Conservation (phyloP, 2,329 filamentous ascomycete species). For the Alternaria metachromatica region DNA sequence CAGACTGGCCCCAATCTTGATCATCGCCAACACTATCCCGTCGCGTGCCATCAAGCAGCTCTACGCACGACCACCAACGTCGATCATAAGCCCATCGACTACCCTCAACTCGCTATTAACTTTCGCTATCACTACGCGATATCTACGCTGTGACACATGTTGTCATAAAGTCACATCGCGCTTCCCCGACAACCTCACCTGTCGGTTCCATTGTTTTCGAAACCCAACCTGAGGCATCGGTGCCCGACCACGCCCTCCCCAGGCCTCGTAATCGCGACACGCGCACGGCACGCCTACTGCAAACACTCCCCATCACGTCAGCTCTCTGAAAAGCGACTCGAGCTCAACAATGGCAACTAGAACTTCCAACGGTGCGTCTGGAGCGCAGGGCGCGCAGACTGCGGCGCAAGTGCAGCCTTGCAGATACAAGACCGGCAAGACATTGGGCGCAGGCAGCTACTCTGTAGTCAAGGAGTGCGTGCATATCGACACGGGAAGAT, state of each 20-base stretch:
- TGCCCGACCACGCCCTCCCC: slow-evolving; percentile 6
- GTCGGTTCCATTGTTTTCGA: neutral
- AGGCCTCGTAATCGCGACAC: neutral
- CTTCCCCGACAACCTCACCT: neutral
- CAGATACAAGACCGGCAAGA: slow-evolving; percentile 98
- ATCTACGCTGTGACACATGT: neutral
- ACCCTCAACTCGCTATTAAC: neutral
- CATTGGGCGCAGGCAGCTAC: slow-evolving; percentile 93
- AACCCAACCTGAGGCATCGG: slow-evolving; percentile 16
- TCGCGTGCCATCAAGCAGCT: neutral
- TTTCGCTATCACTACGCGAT: neutral
- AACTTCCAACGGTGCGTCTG: slow-evolving; percentile 44
- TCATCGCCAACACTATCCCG: neutral
- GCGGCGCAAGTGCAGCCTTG: slow-evolving; percentile 82
- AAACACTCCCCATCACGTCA: neutral
- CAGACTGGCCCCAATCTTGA: neutral
- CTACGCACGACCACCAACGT: neutral
- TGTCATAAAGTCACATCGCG: neutral
- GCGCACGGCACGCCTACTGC: neutral
- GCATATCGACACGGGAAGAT: slow-evolving; percentile 95
- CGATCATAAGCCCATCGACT: neutral
- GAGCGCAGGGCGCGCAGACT: slow-evolving; percentile 39
- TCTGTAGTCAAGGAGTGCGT: slow-evolving; percentile 99
- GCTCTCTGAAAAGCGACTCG: neutral
- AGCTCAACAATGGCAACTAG: slow-evolving; percentile 7